These are phyloP conservation scores for Plasmodium blacklocki DNA, from an alignment of 169 alveolate genomes.

Conservation along the genomic window DNA sequence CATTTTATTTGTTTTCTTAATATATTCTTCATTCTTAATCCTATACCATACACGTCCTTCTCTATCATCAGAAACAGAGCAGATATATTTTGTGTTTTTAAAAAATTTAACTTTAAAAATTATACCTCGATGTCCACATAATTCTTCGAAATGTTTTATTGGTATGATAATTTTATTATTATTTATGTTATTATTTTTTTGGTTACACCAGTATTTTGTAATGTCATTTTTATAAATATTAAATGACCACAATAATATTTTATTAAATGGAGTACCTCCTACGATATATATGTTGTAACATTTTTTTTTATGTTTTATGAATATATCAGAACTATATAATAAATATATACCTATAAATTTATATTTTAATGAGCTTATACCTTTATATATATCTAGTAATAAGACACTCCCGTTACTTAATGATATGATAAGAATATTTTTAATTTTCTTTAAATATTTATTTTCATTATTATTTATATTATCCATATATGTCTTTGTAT, in stretches of 20 bases:
- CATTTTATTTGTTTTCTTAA: not conserved
- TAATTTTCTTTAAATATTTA: not conserved
- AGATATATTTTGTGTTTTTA: constrained; percentile 30
- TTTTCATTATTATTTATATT: not conserved
- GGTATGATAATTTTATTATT: constrained; percentile 8
- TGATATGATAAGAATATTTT: constrained; percentile 15
- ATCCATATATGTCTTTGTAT: not conserved
- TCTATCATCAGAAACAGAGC: constrained; percentile 72
- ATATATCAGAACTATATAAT: constrained; percentile 69
- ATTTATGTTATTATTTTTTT: constrained; percentile 1
- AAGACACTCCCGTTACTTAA: constrained; percentile 61
- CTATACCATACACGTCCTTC: constrained; percentile 63
- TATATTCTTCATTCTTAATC: not conserved
- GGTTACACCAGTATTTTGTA: not conserved
- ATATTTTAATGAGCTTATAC: constrained; percentile 22
- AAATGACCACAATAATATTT: constrained; percentile 52
- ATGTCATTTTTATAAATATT: constrained; percentile 4
- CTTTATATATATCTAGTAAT: constrained; percentile 45
- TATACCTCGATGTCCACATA: constrained; percentile 66
- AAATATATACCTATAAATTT: constrained; percentile 60
- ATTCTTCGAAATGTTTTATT: constrained; percentile 21
- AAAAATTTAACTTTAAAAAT: constrained; percentile 73
- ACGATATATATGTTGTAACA: constrained; percentile 25
- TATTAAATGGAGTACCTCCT: constrained; percentile 74
- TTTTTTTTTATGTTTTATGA: constrained; percentile 25